These are phyloP conservation scores for Tolypocladium ovalisporum DNA, from an alignment of 2,329 filamentous ascomycete genomes.

Conservation along the genomic window DNA sequence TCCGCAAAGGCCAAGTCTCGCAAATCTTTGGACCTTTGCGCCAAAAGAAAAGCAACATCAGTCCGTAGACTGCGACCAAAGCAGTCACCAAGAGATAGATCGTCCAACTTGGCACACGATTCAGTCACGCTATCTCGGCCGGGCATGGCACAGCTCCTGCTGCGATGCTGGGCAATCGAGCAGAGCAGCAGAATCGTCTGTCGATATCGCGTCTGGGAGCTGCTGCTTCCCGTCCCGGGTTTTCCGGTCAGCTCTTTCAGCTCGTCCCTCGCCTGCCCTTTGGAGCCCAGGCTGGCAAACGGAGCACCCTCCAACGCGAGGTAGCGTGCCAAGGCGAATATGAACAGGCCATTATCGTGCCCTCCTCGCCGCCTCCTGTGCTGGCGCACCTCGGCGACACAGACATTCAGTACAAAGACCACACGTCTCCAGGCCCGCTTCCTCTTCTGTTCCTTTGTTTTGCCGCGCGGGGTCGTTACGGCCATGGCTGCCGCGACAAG, in stretches of 20 bases:
- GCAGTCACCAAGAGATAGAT: constrained; percentile 18
- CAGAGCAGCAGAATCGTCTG: constrained; percentile 28
- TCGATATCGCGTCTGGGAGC: constrained; percentile 11
- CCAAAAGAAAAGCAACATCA: constrained; percentile 39
- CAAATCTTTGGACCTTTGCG: constrained; percentile 40
- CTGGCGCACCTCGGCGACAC: constrained; percentile 8
- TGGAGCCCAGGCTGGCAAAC: constrained; percentile 2
- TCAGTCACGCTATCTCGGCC: constrained; percentile 24
- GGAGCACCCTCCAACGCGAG: constrained; percentile 11
- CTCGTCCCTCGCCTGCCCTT: constrained; percentile 10
- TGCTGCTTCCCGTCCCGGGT: constrained; percentile 1
- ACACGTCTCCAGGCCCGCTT: constrained; percentile 12
- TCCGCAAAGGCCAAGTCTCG: constrained; percentile 44
- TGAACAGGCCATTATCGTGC: constrained; percentile 9
- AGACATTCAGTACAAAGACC: constrained; percentile 14
- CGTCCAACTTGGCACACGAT: constrained; percentile 29
- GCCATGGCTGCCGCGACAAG: constrained; percentile 15
- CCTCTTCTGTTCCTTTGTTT: constrained; percentile 3
- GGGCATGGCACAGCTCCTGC: constrained; percentile 27
- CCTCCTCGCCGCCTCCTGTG: background rate
- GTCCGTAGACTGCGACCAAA: constrained; percentile 26
- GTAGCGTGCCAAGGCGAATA: constrained; percentile 15
- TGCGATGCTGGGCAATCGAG: constrained; percentile 35
- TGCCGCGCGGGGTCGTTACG: constrained; percentile 6
- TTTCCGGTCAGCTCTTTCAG: constrained; percentile 8